Evolutionary conservation across 352 stramenopile species (phyloP).

Genomic region (Blastocystis sp.): DNA sequence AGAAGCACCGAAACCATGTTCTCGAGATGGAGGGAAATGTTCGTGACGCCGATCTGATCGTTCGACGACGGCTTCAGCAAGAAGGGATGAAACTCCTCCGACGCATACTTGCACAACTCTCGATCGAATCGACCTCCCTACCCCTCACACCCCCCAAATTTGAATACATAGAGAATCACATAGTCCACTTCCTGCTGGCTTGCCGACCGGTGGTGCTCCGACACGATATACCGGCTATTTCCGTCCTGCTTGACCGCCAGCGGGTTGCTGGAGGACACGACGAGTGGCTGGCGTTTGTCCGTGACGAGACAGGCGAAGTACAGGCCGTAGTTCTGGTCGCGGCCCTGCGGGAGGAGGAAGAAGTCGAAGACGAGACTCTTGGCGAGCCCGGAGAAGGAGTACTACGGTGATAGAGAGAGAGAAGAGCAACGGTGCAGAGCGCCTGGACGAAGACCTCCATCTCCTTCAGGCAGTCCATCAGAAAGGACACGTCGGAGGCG

Average conservation of each 20-base stretch:
- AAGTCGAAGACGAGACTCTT: constrained; percentile 2
- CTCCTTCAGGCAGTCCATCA: constrained; percentile 7
- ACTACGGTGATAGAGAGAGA: neutral
- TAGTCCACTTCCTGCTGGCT: neutral
- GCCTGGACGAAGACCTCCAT: neutral
- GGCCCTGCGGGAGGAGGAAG: constrained; percentile 11
- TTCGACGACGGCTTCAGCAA: neutral
- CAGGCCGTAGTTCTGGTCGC: constrained; percentile 37
- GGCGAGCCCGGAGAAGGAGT: neutral
- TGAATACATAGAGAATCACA: constrained; percentile 19
- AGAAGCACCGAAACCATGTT: neutral
- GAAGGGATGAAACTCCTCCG: neutral
- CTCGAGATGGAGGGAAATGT: neutral
- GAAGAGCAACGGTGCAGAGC: neutral
- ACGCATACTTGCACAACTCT: constrained; percentile 19
- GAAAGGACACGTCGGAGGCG: neutral
- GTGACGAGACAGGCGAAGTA: constrained; percentile 19
- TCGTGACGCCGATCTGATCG: neutral
- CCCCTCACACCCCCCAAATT: neutral
- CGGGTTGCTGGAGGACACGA: neutral
- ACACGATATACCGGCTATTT: neutral
- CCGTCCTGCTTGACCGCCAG: neutral
- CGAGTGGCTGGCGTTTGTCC: neutral
- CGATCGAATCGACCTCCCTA: constrained; percentile 38
- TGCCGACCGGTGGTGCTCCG: neutral